Evolutionary conservation across 495 filamentous ascomycete species (phyloP).

Genomic region (Podospora appendiculata): DNA sequence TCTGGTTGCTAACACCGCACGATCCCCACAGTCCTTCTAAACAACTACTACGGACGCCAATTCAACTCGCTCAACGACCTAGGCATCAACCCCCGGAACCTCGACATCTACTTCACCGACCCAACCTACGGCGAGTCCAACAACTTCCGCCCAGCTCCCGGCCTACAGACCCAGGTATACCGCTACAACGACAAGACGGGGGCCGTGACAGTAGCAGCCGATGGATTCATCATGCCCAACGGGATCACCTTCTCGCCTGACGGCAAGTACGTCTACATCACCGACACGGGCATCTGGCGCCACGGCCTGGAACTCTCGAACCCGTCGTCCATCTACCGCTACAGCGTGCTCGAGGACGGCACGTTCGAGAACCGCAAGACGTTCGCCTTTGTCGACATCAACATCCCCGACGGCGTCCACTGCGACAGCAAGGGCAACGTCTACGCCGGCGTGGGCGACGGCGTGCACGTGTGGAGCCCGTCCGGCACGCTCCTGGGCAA

Average conservation of each 20-base stretch:
- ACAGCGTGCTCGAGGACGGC: conserved; percentile 30
- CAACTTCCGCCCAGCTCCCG: conserved; percentile 45
- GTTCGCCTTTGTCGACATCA: conserved; percentile 49
- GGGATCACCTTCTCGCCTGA: conserved; percentile 50
- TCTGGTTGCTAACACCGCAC: neutral
- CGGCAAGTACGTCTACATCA: conserved; percentile 45
- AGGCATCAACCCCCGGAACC: conserved; percentile 41
- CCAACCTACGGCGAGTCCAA: conserved; percentile 54
- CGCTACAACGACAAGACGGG: conserved; percentile 40
- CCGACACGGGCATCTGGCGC: conserved; percentile 43
- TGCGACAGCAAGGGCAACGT: conserved; percentile 52
- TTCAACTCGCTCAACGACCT: conserved; percentile 58
- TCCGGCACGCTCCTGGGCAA: conserved; percentile 52
- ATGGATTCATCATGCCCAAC: conserved; percentile 49
- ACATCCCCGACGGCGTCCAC: conserved; percentile 55
- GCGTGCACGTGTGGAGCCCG: conserved; percentile 53
- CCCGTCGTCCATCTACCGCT: conserved; percentile 36
- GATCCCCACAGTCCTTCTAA: conserved; percentile 24
- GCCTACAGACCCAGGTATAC: conserved; percentile 50
- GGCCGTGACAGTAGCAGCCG: conserved; percentile 43
- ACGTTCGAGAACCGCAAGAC: conserved; percentile 38
- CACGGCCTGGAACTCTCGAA: conserved; percentile 24
- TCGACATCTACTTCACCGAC: conserved; percentile 57
- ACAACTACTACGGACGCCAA: conserved; percentile 49
- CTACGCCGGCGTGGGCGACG: conserved; percentile 53